Evolutionary conservation across 1,284 basidiomycete genomes (phyloP).

Genomic region (Sporisorium iseilematis-ciliati): DNA sequence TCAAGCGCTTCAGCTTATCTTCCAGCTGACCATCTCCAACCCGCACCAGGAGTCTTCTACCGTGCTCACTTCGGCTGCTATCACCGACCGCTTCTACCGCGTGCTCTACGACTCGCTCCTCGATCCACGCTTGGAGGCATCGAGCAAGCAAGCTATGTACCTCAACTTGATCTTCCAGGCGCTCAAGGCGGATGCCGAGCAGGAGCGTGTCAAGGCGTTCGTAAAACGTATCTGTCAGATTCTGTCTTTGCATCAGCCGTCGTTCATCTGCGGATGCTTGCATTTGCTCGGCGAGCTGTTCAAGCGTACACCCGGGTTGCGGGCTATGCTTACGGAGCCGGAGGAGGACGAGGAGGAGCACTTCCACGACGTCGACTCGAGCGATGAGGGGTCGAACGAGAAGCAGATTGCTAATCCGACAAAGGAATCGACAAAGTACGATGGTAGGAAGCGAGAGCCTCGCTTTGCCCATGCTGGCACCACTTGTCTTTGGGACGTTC

Average conservation of each 20-base stretch:
- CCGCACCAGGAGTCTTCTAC: constrained; percentile 37
- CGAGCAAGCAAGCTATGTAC: constrained; percentile 97
- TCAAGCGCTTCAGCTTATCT: constrained; percentile 91
- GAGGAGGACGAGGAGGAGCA: constrained; percentile 72
- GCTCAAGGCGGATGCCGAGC: constrained; percentile 81
- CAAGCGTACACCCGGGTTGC: constrained; percentile 78
- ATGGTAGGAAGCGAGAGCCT: constrained; percentile 83
- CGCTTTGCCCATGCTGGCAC: constrained; percentile 85
- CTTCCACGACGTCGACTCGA: constrained; percentile 71
- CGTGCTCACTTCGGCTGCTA: constrained; percentile 60
- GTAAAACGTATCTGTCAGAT: constrained; percentile 89
- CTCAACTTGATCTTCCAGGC: constrained; percentile 95
- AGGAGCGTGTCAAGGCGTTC: constrained; percentile 82
- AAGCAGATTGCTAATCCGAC: constrained; percentile 10
- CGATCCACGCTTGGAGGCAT: constrained; percentile 83
- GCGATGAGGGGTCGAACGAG: constrained; percentile 54
- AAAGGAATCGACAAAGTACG: constrained; percentile 50
- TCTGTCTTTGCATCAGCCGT: constrained; percentile 80
- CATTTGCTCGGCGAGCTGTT: constrained; percentile 78
- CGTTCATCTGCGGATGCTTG: constrained; percentile 90
- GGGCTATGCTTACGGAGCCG: constrained; percentile 75
- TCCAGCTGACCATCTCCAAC: constrained; percentile 76
- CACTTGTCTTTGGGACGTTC: constrained; percentile 71
- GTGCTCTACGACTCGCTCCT: constrained; percentile 89
- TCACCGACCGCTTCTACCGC: constrained; percentile 82